Base-by-base conservation (phyloP, 768 basidiomycete genomes). In the Leccinum uliginosum region DNA sequence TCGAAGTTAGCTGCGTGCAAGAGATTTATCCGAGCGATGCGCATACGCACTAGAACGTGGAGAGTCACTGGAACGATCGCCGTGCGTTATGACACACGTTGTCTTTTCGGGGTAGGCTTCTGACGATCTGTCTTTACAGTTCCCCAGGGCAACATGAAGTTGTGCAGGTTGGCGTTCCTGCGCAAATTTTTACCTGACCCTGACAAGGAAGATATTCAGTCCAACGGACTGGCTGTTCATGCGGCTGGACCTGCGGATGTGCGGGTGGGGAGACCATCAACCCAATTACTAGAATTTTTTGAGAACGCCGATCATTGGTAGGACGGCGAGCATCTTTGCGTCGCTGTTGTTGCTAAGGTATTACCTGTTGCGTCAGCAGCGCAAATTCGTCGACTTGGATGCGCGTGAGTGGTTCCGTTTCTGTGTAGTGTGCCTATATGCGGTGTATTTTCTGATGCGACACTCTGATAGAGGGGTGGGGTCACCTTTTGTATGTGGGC, bases 171-270 rank as follows among this genome's bases (percentile, higher is more conserved):
- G 2, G 88, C 96, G 0, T 99, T 99, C 81, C 75, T 96, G 47
- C 86, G 90, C 51, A 96, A 99, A 74, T 99, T 99, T 74, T 95
- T 98, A 38, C 96, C 96, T 1, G 94, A 99, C 66, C 93, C 96
- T 0, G 96, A 99, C 78, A 98, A 98, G 74, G 93, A 96, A 64
- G 96, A 99, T 70, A 93, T 98, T 67, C 84, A 84, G 82, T 63
- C 95, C 96, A 0, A 81, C 82, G 38, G 95, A 98, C 66, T 99
- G 96, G 96, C 96, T 96, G 0, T 86, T 90, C 76, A 77, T 98
- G 38, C 84, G 84, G 47, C 79, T 95, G 17, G 96, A 95, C 24
- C 73, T 99, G 68, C 82, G 96, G 19, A 99, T 99, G 96, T 97
- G 95, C 65, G 96, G 94, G 0, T 98, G 96, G 96, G 89, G 86